These are phyloP conservation scores for Solanum lycopersicoides DNA, from an alignment of 257 asterid species.

Conservation along the genomic window DNA sequence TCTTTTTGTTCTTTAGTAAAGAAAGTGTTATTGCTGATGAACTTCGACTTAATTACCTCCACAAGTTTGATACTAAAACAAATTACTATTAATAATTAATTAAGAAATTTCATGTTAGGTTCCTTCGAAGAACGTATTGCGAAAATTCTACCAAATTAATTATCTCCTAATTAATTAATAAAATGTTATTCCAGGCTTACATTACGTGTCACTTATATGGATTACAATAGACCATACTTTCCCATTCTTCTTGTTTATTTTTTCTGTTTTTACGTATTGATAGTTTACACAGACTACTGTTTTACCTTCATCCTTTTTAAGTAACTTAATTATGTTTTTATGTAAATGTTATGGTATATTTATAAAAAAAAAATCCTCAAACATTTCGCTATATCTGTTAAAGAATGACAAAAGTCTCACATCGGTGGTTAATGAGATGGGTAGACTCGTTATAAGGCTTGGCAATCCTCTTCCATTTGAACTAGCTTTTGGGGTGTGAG, in stretches of 20 bases:
- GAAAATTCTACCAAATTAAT: background rate
- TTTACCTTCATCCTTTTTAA: too few relatives aligned
- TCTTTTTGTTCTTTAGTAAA: background rate
- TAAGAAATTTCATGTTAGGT: background rate
- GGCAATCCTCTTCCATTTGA: too few relatives aligned
- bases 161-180: background rate
- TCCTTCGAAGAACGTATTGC: background rate
- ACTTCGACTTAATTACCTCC: background rate
- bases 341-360: too few relatives aligned
- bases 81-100: background rate
- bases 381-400: too few relatives aligned
- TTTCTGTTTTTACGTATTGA: background rate
- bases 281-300: too few relatives aligned
- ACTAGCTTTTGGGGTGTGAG: too few relatives aligned
- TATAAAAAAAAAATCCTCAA: too few relatives aligned
- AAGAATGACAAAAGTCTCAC: too few relatives aligned
- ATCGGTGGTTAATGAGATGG: too few relatives aligned
- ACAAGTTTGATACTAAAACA: background rate
- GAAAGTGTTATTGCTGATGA: background rate
- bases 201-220: background rate
- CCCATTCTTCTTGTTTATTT: background rate
- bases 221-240: background rate
- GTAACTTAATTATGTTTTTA: too few relatives aligned
- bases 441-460: too few relatives aligned
- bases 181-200: background rate